Conservation (phyloP, 2,329 filamentous ascomycete species). For the Calonectria pauciramosa region DNA sequence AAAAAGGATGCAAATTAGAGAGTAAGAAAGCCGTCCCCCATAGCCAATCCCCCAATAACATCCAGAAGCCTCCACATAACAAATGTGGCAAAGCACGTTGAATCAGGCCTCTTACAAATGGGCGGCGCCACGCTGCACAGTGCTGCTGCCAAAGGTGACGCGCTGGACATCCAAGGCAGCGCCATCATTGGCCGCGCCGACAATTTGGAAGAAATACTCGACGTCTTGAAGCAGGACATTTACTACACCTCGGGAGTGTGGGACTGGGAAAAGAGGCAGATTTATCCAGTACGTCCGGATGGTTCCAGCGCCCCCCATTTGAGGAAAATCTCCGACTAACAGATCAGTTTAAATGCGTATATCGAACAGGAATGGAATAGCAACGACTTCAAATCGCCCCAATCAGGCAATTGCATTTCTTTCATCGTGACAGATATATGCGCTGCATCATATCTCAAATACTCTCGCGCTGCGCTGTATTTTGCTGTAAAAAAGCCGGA, state of each 20-base stretch:
- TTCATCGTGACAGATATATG: neutral
- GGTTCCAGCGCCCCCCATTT: neutral
- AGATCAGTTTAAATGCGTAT: constrained; percentile 2
- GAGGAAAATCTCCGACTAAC: neutral
- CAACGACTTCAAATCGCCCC: neutral
- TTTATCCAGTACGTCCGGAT: neutral
- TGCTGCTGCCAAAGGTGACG: neutral
- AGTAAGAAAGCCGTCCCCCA: neutral
- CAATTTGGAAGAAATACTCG: neutral
- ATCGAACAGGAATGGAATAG: neutral
- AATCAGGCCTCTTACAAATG: constrained; percentile 19
- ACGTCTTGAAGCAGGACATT: constrained; percentile 11
- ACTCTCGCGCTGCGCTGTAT: neutral
- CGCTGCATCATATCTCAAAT: neutral
- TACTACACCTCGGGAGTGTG: constrained; percentile 5
- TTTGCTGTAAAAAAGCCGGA: neutral
- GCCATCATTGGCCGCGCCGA: constrained; percentile 12
- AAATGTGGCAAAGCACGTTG: constrained; percentile 11
- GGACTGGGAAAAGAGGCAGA: constrained; percentile 12
- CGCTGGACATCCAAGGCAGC: constrained; percentile 4
- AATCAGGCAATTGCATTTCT: neutral
- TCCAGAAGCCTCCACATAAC: neutral
- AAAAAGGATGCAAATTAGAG: constrained; percentile 11
- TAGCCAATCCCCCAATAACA: neutral
- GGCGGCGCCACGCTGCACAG: constrained; percentile 5